Evolutionary conservation across 306 rosid genomes (phyloP).

Genomic region (Abrus precatorius): DNA sequence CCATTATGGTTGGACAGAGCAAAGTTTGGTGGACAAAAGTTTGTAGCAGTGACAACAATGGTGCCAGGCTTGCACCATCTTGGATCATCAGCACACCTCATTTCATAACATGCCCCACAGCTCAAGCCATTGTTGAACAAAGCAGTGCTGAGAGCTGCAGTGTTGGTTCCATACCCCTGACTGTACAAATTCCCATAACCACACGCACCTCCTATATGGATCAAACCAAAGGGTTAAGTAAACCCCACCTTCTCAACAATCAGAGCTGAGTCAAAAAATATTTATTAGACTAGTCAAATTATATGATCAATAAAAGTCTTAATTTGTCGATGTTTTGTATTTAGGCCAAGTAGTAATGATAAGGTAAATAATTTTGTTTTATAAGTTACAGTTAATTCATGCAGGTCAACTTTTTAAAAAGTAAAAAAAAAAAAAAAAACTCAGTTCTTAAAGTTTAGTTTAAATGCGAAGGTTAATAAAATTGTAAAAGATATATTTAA

Average conservation of each 20-base stretch:
- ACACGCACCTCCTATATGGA: slow-evolving; percentile 82
- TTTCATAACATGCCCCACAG: slow-evolving; percentile 85
- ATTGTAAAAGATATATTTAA: too few species aligned
- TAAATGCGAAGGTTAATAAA: too few species aligned
- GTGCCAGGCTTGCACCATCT: slow-evolving; percentile 78
- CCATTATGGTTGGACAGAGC: slow-evolving; percentile 73
- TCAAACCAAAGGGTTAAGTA: slow-evolving; percentile 9
- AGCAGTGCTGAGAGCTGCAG: slow-evolving; percentile 89
- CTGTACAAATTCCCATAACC: slow-evolving; percentile 88
- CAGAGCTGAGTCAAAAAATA: not conserved
- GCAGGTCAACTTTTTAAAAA: too few species aligned
- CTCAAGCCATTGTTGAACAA: slow-evolving; percentile 79
- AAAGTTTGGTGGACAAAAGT: slow-evolving; percentile 84
- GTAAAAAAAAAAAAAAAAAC: too few species aligned
- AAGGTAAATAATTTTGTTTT: too few species aligned
- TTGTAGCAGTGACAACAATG: slow-evolving; percentile 84
- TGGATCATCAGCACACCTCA: slow-evolving; percentile 71
- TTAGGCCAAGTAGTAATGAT: too few species aligned
- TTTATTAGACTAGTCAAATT: not conserved
- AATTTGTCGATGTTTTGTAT: not conserved
- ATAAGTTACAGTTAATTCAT: too few species aligned
- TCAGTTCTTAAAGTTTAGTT: too few species aligned
- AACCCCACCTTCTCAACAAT: too few species aligned
- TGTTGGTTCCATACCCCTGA: slow-evolving; percentile 86
- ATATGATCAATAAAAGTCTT: not conserved